Percentiles rank a stretch among this genome's conserved stretches.
phyloP scores from a whole-genome alignment of 2,329 filamentous ascomycete genomes.

The Fragosphaeria purpurea region DNA sequence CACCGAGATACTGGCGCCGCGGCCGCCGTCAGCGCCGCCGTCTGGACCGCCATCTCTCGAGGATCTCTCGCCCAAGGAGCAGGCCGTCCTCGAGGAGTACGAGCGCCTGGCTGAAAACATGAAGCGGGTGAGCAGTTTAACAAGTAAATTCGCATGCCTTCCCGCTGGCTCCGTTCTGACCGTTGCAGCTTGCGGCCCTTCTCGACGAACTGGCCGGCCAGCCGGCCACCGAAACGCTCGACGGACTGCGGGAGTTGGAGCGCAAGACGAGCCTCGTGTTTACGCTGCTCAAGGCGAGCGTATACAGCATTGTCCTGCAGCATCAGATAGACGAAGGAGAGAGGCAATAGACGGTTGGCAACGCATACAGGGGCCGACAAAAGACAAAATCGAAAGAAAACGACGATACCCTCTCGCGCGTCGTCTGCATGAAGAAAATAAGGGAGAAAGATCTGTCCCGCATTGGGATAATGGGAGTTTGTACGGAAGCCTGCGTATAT shows the following conservation, averaged over 20 bases:
- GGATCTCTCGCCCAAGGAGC: conserved; percentile 70
- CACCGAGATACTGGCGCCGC: conserved; percentile 6
- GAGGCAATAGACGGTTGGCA: conserved; percentile 15
- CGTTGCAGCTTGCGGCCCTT: conserved; percentile 42
- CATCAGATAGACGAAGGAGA: conserved; percentile 76
- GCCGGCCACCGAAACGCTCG: conserved; percentile 72
- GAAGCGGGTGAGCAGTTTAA: conserved; percentile 55
- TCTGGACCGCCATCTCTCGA: conserved; percentile 7
- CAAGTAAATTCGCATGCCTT: too few relatives aligned
- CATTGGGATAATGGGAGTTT: too few relatives aligned
- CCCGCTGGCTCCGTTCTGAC: neutral
- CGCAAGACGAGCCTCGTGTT: conserved; percentile 92
- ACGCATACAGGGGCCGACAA: too few relatives aligned
- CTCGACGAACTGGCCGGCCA: conserved; percentile 56
- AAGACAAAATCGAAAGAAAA: neutral
- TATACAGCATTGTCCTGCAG: conserved; percentile 97
- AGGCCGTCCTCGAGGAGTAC: conserved; percentile 93
- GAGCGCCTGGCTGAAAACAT: conserved; percentile 78
- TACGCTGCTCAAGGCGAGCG: conserved; percentile 91
- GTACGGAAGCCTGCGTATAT: neutral
- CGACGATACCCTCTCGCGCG: conserved; percentile 12
- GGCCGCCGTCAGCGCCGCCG: conserved; percentile 1
- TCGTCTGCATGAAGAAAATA: neutral
- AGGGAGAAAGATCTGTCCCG: too few relatives aligned
- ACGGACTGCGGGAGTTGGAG: conserved; percentile 79